Base-by-base conservation (phyloP, 176 grass and related monocot genomes). In the Triticum timopheevii region DNA sequence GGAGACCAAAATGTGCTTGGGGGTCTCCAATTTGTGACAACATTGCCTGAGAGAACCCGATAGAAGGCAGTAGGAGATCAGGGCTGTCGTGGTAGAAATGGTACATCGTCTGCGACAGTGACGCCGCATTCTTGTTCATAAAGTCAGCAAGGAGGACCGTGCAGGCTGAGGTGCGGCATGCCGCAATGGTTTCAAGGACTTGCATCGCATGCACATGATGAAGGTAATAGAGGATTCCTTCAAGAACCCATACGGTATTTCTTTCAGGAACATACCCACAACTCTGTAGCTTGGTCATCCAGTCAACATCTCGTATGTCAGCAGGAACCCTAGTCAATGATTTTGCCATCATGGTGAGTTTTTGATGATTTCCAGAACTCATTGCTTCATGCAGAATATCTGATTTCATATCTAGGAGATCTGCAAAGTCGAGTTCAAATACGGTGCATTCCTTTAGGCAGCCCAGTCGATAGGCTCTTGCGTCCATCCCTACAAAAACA, bases 151-250 rank as follows among this genome's bases (percentile, higher is more conserved):
- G 86, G 81, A 98, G 94, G 64, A 94, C 77, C 0, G 65, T 84
- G 54, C 35, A 58, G 35, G 90, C 82, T 44, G 73, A 77, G 52
- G 28, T 27, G 58, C 91, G 73, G 16, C 82, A 83, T 54, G 86
- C 87, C 7, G 77, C 97, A 33, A 98, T 96, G 28, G 85, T 79
- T 81, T 90, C 44, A 2, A 98, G 94, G 61, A 98, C 92, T 83
- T 94, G 92, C 92, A 96, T 94, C 33, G 94, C 97, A 44, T 91
- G 75, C 3, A 82, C 79, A 23, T 94, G 66, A 8, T 90, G 88
- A 31, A 98, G 97, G 79, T 98, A 98, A 84, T 94, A 98, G 35
- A 98, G 74, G 69, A 98, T 96, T 75, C 97, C 97, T 94, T 98
- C 94, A 10, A 98, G 94, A 36, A 98, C 85, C 97, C 97, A 98